Conservation (phyloP, 768 basidiomycete species). For the Lactarius psammicola region DNA sequence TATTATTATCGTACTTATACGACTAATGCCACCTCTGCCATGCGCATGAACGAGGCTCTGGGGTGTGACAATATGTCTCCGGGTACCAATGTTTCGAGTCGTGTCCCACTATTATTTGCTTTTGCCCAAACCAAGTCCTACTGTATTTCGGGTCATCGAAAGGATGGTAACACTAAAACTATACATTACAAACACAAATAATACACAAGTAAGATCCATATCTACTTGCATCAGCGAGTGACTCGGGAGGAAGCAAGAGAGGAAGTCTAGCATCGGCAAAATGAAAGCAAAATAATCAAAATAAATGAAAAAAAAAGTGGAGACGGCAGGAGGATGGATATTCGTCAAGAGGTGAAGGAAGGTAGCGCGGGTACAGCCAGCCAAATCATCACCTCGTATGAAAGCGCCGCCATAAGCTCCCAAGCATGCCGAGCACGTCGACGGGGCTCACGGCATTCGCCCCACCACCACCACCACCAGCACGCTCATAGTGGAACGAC, state of each 20-base stretch:
- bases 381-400: conserved; percentile 1
- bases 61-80: too few species aligned
- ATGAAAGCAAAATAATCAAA: not conserved
- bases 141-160: not conserved
- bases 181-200: conserved; percentile 1
- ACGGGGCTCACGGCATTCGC: not conserved
- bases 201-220: not conserved
- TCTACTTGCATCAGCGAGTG: not conserved
- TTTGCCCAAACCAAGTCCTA: not conserved
- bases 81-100: too few species aligned
- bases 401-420: conserved; percentile 23
- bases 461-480: not conserved
- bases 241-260: not conserved
- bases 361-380: not conserved
- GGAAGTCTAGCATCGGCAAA: not conserved
- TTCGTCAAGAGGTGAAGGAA: too few species aligned
- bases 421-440: conserved; percentile 9
- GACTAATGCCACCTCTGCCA: too few species aligned
- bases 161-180: too few species aligned
- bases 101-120: not conserved
- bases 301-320: not conserved
- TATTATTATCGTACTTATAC: too few species aligned
- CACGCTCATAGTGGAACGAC: conserved; percentile 14
- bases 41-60: too few species aligned
- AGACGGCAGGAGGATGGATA: too few species aligned